Evolutionary conservation across 129 eudicot species (phyloP), one percentile per base, ranked within the genome.

Genomic region (Lactuca saligna): DNA sequence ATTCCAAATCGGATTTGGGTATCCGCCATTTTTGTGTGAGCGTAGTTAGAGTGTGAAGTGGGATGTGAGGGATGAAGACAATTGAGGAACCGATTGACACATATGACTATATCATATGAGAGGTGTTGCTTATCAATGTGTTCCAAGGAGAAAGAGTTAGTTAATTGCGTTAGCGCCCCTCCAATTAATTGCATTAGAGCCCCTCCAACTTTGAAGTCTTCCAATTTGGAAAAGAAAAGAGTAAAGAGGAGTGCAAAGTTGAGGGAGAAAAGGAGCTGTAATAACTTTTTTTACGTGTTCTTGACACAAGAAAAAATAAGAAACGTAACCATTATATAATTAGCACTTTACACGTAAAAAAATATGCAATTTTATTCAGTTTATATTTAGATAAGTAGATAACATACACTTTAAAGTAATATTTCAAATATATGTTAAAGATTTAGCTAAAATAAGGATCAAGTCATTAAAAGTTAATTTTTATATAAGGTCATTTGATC

Each of bases 1-100:
- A 89, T 89, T 2, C 96, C 96, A 65, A 89, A 81, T 10, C 78
- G 75, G 71, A 88, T 85, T 38, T 79, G 78, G 35, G 73, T 29
- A 54, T 63, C 76, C 10, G 80, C 80, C 85, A 77, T 80, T 53
- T 42, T 75, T 31, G 53, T 55, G 16, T 66, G 64, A 53, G 72
- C 8, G n/a, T 73, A 34, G 48, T 6, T 41, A 12, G 42, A 7
- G 39, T n/a, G 68, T 60, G 54, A 34, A 13, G 61, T 75, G 67
- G 51, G 29, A 8, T 7, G 70, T 35, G 17, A 2, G 31, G 11
- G 46, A 48, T 12, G 34, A 39, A 66, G 33, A 53, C 10, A 48
- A 54, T 35, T 17, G 17, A 51, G 51, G 14, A 34, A 61, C 39
- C 17, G 42, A 31, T 53, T 4, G 3, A 6, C 16, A 3, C 54